These are phyloP conservation scores for Cytospora mali DNA, from an alignment of 2,329 filamentous ascomycete genomes.

Conservation along the genomic window DNA sequence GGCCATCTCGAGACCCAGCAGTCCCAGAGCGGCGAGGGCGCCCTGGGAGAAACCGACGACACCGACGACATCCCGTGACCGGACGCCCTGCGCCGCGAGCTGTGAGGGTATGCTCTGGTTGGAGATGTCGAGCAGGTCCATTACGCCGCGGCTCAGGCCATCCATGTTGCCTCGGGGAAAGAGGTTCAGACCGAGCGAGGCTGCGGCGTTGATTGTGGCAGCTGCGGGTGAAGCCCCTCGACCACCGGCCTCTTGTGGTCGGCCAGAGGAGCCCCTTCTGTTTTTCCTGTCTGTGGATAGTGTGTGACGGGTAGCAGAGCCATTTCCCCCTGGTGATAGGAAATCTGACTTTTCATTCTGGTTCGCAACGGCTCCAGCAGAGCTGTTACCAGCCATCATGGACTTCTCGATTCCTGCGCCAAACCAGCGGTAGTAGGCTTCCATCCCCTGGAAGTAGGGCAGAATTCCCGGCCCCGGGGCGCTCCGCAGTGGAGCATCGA, in stretches of 20 bases:
- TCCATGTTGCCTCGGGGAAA: constrained; percentile 2
- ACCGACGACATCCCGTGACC: constrained; percentile 33
- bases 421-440: constrained; percentile 42
- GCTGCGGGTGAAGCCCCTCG: constrained; percentile 28
- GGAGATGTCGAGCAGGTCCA: constrained; percentile 7
- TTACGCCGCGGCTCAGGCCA: constrained; percentile 6
- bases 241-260: constrained; percentile 20
- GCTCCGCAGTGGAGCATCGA: constrained; percentile 37
- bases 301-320: background rate
- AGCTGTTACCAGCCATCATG: background rate
- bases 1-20: constrained; percentile 26
- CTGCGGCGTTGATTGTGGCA: constrained; percentile 25
- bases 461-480: constrained; percentile 40
- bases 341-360: background rate
- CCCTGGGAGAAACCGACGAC: constrained; percentile 41
- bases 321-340: constrained; percentile 3
- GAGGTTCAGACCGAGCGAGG: background rate
- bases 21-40: constrained; percentile 31
- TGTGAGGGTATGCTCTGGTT: constrained; percentile 13
- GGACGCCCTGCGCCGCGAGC: constrained; percentile 13
- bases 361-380: too few relatives aligned
- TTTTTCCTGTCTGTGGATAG: background rate
- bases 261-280: constrained; percentile 8
- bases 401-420: constrained; percentile 24
- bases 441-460: constrained; percentile 40